Base-by-base conservation (phyloP, 208 protist genomes). In the Balamuthia mandrillaris region DNA sequence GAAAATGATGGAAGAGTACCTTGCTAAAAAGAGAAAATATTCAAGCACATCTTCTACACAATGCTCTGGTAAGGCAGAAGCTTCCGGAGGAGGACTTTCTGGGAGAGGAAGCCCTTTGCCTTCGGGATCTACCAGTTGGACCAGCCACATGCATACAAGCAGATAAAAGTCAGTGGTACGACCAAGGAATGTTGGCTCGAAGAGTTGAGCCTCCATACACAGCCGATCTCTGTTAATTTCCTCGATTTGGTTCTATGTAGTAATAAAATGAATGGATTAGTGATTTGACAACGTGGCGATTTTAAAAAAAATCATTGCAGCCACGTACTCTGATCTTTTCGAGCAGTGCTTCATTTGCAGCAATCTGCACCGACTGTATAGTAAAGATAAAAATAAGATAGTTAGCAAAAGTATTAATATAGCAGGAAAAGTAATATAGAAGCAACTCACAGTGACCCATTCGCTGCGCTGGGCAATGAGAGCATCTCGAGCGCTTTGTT, bases 1-100 rank as follows among this genome's bases (percentile, higher is more conserved):
- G 54, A 9, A 63, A 3, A 68, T 12, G 33, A 16, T 41, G 18
- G 61, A 29, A 2, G 12, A 5, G 29, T 74, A 86, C 37, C 24
- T 31, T 7, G 58, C 41, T 29, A 85, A 21, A 45, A 81, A 74
- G 35, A 66, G 52, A 65, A 90, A 90, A 72, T 86, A 90, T 63
- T 90, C 84, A 44, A 84, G 79, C 12, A 90, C 44, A 81, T 87
- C 78, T 14, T 90, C 84, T 31, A 90, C 45, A 77, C 66, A 63
- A 66, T 87, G 84, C 49, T 90, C 88, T 54, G 88, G 88, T 33
- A 90, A 75, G 18, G 56, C 37, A 5, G 79, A 14, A 49, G 88
- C 68, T 49, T 88, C 52, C 27, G 3, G 1, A 35, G 77, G 77
- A 45, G 81, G 42, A 24, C 79, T 60, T 18, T 60, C 39, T 24